phyloP scores from a whole-genome alignment of 148 eudicot species.

The Chenopodium quinoa region DNA sequence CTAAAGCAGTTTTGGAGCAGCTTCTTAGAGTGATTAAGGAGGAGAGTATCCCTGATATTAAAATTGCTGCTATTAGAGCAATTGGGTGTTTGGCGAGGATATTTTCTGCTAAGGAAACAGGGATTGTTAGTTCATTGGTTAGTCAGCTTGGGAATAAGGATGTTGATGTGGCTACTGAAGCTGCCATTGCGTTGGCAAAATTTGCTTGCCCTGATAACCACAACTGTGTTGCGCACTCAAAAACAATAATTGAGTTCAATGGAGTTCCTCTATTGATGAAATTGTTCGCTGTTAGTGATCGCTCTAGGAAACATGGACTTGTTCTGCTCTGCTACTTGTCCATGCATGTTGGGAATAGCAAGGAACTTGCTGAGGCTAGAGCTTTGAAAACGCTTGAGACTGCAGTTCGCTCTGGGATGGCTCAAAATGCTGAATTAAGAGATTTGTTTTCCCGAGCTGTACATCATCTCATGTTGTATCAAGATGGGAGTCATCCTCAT shows the following conservation, averaged over 20 bases:
- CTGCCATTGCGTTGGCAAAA: constrained; percentile 59
- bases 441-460: constrained; percentile 54
- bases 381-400: constrained; percentile 58
- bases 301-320: constrained; percentile 43
- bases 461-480: constrained; percentile 60
- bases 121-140: constrained; percentile 55
- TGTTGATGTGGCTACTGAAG: constrained; percentile 51
- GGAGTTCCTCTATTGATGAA: constrained; percentile 64
- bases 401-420: constrained; percentile 44
- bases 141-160: constrained; percentile 47
- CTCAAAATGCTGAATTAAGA: constrained; percentile 50
- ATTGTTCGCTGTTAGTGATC: constrained; percentile 45
- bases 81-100: constrained; percentile 69
- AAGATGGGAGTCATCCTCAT: constrained; percentile 52
- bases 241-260: constrained; percentile 54
- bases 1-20: constrained; percentile 66
- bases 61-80: constrained; percentile 53
- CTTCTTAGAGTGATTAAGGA: constrained; percentile 59
- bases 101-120: constrained; percentile 68
- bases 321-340: constrained; percentile 64
- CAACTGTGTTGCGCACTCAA: constrained; percentile 59
- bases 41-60: constrained; percentile 34
- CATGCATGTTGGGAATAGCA: constrained; percentile 61
- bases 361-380: constrained; percentile 59
- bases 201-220: constrained; percentile 58